Evolutionary conservation across 345 rosid genomes (phyloP).

Genomic region (Xanthoceras sorbifolium): DNA sequence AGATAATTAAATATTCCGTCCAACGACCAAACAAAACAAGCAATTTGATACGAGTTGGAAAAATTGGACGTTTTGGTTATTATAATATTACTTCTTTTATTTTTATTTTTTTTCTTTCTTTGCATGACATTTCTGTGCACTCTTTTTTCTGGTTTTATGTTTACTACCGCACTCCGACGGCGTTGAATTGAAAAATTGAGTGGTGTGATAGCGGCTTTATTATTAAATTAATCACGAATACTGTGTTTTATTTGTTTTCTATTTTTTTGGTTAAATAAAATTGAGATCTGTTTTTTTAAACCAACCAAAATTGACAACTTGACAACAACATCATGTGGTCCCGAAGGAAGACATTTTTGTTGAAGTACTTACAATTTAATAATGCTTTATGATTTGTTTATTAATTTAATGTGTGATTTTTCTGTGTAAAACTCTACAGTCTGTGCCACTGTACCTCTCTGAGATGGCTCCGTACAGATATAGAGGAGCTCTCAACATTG

Average conservation of each 20-base stretch:
- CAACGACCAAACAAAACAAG: conserved; percentile 12
- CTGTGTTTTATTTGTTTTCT: conserved; percentile 9
- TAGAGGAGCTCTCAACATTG: conserved; percentile 91
- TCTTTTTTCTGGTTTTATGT: neutral
- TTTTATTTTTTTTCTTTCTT: conserved; percentile 7
- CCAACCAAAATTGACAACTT: conserved; percentile 12
- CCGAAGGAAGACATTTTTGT: conserved; percentile 9
- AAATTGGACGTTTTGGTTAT: neutral
- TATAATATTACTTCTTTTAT: neutral
- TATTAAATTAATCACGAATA: neutral
- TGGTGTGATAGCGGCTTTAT: neutral
- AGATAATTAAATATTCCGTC: neutral
- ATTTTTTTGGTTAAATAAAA: neutral
- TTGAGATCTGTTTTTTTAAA: neutral
- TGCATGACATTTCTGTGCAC: conserved; percentile 18
- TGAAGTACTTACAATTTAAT: neutral
- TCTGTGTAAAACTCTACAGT: conserved; percentile 49
- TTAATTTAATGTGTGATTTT: neutral
- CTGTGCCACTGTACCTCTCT: conserved; percentile 93
- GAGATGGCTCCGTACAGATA: conserved; percentile 98
- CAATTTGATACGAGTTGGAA: conserved; percentile 10
- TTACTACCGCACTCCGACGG: conserved; percentile 22
- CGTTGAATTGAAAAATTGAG: conserved; percentile 31
- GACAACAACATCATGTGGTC: conserved; percentile 28
- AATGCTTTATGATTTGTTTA: neutral